Evolutionary conservation across 2,329 filamentous ascomycete genomes (phyloP).

Genomic region (Clarireedia monteithiana): DNA sequence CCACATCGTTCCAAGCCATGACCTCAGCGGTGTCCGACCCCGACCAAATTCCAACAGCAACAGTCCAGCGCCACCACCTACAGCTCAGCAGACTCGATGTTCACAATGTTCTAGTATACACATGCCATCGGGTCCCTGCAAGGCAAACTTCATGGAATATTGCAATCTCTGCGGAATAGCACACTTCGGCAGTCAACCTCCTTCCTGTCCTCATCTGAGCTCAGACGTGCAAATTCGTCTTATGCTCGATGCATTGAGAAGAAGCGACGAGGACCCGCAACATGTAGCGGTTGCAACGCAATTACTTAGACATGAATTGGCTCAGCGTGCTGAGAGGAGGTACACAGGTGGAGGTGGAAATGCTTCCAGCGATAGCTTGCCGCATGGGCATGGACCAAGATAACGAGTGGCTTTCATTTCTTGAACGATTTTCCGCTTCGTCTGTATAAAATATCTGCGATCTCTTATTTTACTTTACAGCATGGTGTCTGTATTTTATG

Average conservation of each 20-base stretch:
- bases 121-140: slow-evolving; percentile 45
- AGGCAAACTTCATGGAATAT: slow-evolving; percentile 50
- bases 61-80: too few relatives aligned
- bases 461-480: too few relatives aligned
- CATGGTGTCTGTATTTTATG: too few relatives aligned
- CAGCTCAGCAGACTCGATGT: slow-evolving; percentile 32
- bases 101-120: slow-evolving; percentile 47
- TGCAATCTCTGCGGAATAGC: slow-evolving; percentile 59
- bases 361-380: not conserved
- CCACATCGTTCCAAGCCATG: too few relatives aligned
- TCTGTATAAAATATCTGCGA: too few relatives aligned
- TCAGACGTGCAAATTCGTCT: slow-evolving; percentile 54
- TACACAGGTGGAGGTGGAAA: not conserved
- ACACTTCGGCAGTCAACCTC: slow-evolving; percentile 47
- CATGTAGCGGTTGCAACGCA: not conserved
- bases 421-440: not conserved
- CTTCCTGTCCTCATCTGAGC: slow-evolving; percentile 51
- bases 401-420: not conserved
- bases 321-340: not conserved
- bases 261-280: slow-evolving; percentile 40
- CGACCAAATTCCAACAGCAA: too few relatives aligned
- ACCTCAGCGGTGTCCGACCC: too few relatives aligned
- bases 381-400: not conserved
- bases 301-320: not conserved
- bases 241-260: slow-evolving; percentile 56